Evolutionary conservation across 1,284 basidiomycete genomes (phyloP).

Genomic region (Irpex sp.): DNA sequence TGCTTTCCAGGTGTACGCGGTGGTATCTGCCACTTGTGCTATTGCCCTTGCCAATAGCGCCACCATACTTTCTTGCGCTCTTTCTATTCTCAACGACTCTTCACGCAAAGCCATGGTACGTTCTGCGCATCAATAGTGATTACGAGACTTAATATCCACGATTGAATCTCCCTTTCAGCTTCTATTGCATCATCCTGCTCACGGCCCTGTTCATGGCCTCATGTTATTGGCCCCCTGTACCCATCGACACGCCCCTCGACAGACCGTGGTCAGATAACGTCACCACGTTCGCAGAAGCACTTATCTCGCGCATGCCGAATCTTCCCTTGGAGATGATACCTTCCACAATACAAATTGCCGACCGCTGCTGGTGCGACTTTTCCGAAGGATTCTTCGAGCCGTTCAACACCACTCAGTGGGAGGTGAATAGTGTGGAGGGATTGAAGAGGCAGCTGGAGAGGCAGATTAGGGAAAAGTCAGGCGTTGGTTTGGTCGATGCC

Average conservation of each 20-base stretch:
- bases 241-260: conserved; percentile 53
- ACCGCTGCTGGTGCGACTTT: conserved; percentile 80
- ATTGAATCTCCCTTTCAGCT: conserved; percentile 35
- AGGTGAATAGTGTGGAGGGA: conserved; percentile 50
- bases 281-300: conserved; percentile 61
- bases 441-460: conserved; percentile 36
- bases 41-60: conserved; percentile 70
- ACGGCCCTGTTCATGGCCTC: conserved; percentile 75
- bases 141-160: not conserved
- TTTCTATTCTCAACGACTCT: conserved; percentile 70
- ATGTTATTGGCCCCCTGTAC: conserved; percentile 80
- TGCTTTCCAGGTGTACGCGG: conserved; percentile 58
- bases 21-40: conserved; percentile 77
- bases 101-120: conserved; percentile 76
- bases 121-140: not conserved
- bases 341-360: conserved; percentile 51
- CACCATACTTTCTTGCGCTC: conserved; percentile 68
- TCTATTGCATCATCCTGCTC: conserved; percentile 77
- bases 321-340: conserved; percentile 25
- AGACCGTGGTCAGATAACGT: conserved; percentile 60
- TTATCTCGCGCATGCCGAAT: conserved; percentile 35
- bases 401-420: conserved; percentile 70
- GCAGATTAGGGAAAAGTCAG: conserved; percentile 14
- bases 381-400: conserved; percentile 59
- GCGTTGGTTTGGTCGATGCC: not conserved